phyloP scores from a whole-genome alignment of 345 rosid genomes.

The Gossypium stocksii region DNA sequence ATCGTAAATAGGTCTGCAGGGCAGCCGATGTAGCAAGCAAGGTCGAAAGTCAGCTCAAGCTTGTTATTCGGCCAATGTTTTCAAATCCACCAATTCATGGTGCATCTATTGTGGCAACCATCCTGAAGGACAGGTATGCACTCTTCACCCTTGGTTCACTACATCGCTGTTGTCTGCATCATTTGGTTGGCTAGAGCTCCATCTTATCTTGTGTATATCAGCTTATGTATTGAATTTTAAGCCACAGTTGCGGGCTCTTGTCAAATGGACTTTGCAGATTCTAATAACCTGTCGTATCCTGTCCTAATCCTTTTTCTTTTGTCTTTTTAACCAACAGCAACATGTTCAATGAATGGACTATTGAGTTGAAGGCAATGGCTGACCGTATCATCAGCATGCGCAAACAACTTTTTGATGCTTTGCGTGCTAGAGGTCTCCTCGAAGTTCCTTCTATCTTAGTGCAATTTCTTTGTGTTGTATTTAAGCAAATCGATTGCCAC shows the following conservation, averaged over 20 bases:
- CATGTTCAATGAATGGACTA: slow-evolving; percentile 57
- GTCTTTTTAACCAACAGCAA: slow-evolving; percentile 32
- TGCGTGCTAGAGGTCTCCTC: slow-evolving; percentile 42
- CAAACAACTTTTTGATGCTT: slow-evolving; percentile 50
- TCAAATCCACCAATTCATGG: slow-evolving; percentile 92
- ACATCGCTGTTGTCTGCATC: not conserved
- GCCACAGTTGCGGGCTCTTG: not conserved
- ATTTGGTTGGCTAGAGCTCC: not conserved
- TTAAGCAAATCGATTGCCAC: too few relatives aligned
- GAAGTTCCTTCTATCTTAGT: not conserved
- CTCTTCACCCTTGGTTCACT: not conserved
- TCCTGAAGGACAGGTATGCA: slow-evolving; percentile 60
- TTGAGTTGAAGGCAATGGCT: slow-evolving; percentile 72
- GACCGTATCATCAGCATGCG: slow-evolving; percentile 67
- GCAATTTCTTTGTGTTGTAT: not conserved
- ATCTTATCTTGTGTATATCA: not conserved
- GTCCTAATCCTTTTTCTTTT: not conserved
- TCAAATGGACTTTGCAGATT: not conserved
- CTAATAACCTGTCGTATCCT: not conserved
- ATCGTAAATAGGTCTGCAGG: slow-evolving; percentile 61
- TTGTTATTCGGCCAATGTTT: slow-evolving; percentile 87
- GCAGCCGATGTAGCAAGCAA: slow-evolving; percentile 67
- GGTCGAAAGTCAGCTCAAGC: slow-evolving; percentile 87
- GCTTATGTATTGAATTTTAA: not conserved
- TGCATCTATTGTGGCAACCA: slow-evolving; percentile 72